Evolutionary conservation across 768 basidiomycete species (phyloP), one percentile per base, ranked within the genome.

Genomic region (Hericium alpestre): DNA sequence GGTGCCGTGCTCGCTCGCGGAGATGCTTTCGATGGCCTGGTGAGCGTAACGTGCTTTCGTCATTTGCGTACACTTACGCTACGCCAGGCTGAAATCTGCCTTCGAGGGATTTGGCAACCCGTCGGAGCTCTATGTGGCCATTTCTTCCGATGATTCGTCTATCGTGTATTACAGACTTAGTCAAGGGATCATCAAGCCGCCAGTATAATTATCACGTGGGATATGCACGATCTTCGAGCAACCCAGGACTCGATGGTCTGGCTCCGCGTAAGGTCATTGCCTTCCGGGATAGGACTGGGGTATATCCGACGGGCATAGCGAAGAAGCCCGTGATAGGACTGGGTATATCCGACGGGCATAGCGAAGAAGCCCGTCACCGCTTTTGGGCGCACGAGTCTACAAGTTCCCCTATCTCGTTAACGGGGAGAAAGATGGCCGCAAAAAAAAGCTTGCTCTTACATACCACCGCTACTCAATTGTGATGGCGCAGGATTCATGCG

Each of bases 131-230:
- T 55, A 57, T 55, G 23, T 62, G 23, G 58, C 58, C 8, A 57
- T 62, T 39, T 27, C 54, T 12, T 52, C 56, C 20, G 61, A 59
- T 38, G 61, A 62, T 27, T 59, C 58, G 12, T 61, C 57, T 3
- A 59, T 54, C 18, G 62, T 63, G 9, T 63, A 63, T 55, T 63
- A 63, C 40, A 61, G 56, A 18, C 6, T 63, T 22, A 56, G 53
- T 0, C 25, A 15, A 2, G 61, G 58, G 23, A 57, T 62, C 12
- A 57, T 38, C 32, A 57, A 62, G 47, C 61, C 58, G 8, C 46
- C 53, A 3, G 47, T 56, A 37, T 59, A 25, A 50, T 46, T 3
- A 38, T 9, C 40, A 15, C 3, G 25, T 8, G 32, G 32, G 8
- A 32, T 7, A 32, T 9, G 32, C 4, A 7, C 8, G 32, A 32